Conservation (phyloP, 345 rosid species). For the Tarenaya hassleriana region DNA sequence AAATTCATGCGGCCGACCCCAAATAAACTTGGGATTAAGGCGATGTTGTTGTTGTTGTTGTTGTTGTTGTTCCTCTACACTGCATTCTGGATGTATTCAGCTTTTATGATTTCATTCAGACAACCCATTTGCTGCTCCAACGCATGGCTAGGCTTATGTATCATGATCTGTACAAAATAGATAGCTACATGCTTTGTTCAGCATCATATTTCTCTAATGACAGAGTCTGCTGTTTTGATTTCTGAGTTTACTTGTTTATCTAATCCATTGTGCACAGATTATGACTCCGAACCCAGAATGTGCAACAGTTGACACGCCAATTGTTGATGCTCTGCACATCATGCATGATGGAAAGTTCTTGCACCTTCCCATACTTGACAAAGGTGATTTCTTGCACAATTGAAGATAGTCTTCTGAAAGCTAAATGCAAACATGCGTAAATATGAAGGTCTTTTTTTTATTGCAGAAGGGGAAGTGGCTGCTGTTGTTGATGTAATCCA, state of each 20-base stretch:
- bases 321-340: constrained; percentile 88
- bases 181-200: not conserved
- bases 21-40: no score
- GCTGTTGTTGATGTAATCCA: constrained; percentile 86
- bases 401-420: constrained; percentile 8
- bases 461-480: constrained; percentile 72
- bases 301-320: constrained; percentile 76
- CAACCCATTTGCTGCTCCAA: no score
- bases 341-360: constrained; percentile 98
- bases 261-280: constrained; percentile 42
- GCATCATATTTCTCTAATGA: not conserved
- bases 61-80: no score
- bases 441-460: constrained; percentile 20
- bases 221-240: not conserved
- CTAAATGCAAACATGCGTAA: constrained; percentile 17
- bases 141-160: no score
- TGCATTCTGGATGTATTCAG: no score
- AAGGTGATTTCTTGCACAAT: constrained; percentile 38
- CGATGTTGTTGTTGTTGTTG: no score
- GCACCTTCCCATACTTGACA: constrained; percentile 90
- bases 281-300: constrained; percentile 98
- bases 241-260: constrained; percentile 7
- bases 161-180: no score
- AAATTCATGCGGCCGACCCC: no score
- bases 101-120: no score